Evolutionary conservation across 306 rosid genomes (phyloP), one percentile per base, ranked within the genome.

Genomic region (Sesbania bispinosa): DNA sequence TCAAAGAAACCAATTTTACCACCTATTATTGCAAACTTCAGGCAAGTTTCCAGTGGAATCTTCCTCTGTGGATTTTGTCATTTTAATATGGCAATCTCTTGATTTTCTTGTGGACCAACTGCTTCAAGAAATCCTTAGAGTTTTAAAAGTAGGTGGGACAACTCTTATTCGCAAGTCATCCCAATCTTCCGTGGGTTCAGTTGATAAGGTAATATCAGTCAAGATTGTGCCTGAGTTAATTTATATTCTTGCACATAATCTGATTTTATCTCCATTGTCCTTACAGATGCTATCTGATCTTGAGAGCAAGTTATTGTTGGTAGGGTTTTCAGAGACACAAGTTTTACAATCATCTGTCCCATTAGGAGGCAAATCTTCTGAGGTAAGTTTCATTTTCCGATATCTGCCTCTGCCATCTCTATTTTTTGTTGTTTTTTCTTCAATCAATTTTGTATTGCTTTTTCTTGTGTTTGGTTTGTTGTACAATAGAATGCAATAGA

Each of bases 241-340:
- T 58, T 26, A 2, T 27, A 19, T 78, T n/a, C 50, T 72, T 14
- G 23, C 32, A 7, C 61, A 70, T 38, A 75, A 43, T 67, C 78
- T 85, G 9, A 84, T 42, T 32, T 71, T 52, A 3, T n/a, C 7
- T 32, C 29, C 63, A 2, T 52, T 27, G 45, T 53, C 36, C 53
- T 69, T 84, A 78, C 85, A 93, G 98, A 2, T 67, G 27, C 55
- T 86, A 59, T 65, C 88, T 23, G 83, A 73, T 73, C 61, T 92
- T 54, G 82, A 80, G 83, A 81, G 71, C 85, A 84, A 82, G 79
- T 77, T 93, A 77, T 81, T 93, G 11, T 67, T 93, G 84, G 85
- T 87, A 4, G 98, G 97, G 51, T 93, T 90, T 82, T 73, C 82
- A 24, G 97, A 93, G 68, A 83, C 83, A 20, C 84, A 87, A 57